Percentiles rank a stretch among this genome's conserved stretches.
phyloP scores from a whole-genome alignment of 306 rosid genomes.

The Gastrolobium villosum region DNA sequence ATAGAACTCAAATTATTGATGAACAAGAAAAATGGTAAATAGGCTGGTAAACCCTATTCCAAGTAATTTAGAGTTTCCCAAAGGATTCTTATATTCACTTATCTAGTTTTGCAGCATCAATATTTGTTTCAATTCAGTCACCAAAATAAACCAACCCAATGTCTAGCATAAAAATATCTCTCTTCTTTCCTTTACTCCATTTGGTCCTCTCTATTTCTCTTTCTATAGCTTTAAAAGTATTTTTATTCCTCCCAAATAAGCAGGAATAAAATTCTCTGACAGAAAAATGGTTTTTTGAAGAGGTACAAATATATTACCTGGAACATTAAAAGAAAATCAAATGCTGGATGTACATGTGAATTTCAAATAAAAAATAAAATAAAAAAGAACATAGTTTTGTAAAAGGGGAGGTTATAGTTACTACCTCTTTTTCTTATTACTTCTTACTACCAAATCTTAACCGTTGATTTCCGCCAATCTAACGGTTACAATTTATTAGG shows the following conservation, averaged over 20 bases:
- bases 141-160: conserved; percentile 13
- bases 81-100: not conserved
- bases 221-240: not conserved
- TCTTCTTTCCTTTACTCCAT: not conserved
- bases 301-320: not conserved
- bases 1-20: conserved; percentile 13
- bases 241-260: not conserved
- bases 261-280: not conserved
- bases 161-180: not conserved
- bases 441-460: too few relatives aligned
- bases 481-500: too few relatives aligned
- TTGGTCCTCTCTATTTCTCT: not conserved
- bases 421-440: too few relatives aligned
- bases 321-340: too few relatives aligned
- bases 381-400: not conserved
- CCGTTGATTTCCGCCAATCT: too few relatives aligned
- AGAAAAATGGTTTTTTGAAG: not conserved
- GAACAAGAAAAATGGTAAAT: conserved; percentile 21
- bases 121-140: not conserved
- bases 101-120: not conserved
- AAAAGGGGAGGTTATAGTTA: too few relatives aligned
- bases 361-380: not conserved
- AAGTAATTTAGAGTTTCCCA: not conserved
- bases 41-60: conserved; percentile 8
- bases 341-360: conserved; percentile 1